These are phyloP conservation scores for Pleurotus ostreatus DNA, from an alignment of 768 basidiomycete genomes.

Conservation along the genomic window DNA sequence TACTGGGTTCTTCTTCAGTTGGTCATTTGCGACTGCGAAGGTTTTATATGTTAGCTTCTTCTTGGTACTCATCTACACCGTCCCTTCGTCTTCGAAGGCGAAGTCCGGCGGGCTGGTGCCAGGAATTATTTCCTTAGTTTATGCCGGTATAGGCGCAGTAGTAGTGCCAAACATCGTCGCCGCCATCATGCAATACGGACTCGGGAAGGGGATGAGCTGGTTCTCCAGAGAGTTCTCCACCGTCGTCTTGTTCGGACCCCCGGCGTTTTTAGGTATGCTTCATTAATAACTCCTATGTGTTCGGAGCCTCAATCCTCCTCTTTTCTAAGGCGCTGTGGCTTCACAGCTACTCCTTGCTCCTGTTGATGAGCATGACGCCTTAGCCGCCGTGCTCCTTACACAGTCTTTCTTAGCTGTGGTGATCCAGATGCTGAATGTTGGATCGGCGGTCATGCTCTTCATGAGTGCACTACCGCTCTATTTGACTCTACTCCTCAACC, in stretches of 20 bases:
- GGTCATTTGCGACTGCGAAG: slow-evolving; percentile 70
- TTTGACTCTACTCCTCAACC: slow-evolving; percentile 50
- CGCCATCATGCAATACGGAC: slow-evolving; percentile 52
- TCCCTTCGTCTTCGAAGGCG: slow-evolving; percentile 23
- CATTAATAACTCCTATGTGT: background rate
- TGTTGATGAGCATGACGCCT: slow-evolving; percentile 55
- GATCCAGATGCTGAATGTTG: slow-evolving; percentile 65
- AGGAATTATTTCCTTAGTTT: background rate
- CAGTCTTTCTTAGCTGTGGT: slow-evolving; percentile 51
- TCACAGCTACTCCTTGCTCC: slow-evolving; percentile 57
- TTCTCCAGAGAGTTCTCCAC: slow-evolving; percentile 67
- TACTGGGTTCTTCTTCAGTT: slow-evolving; percentile 65
- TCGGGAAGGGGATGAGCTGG: slow-evolving; percentile 82
- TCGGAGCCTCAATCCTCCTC: background rate
- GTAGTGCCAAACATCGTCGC: slow-evolving; percentile 71
- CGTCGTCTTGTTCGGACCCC: slow-evolving; percentile 69
- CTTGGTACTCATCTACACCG: slow-evolving; percentile 29
- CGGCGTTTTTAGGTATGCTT: slow-evolving; percentile 63
- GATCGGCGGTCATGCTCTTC: slow-evolving; percentile 76
- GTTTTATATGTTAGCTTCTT: slow-evolving; percentile 55
- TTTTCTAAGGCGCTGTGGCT: slow-evolving; percentile 48
- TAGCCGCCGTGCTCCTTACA: slow-evolving; percentile 58
- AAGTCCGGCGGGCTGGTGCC: background rate
- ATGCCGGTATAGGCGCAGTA: slow-evolving; percentile 46
- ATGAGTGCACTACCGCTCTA: slow-evolving; percentile 57